phyloP scores from a whole-genome alignment of 495 filamentous ascomycete genomes.

The Aspergillus bridgeri region DNA sequence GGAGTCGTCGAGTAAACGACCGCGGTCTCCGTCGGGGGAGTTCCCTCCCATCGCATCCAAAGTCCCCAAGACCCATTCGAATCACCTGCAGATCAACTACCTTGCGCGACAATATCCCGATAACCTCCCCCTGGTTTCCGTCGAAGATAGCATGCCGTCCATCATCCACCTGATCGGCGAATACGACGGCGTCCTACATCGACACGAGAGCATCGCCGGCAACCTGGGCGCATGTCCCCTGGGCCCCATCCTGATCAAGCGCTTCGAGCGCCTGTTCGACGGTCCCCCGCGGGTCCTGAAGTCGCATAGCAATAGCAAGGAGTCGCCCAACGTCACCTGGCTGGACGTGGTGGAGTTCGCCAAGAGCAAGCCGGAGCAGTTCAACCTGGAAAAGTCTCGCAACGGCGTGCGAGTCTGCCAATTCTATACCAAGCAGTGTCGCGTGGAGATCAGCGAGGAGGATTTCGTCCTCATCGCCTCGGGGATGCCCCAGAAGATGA shows the following conservation, averaged over 20 bases:
- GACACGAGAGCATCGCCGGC: slow-evolving; percentile 80
- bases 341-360: slow-evolving; percentile 83
- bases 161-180: slow-evolving; percentile 67
- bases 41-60: slow-evolving; percentile 45
- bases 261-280: slow-evolving; percentile 82
- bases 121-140: slow-evolving; percentile 58
- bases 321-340: slow-evolving; percentile 66
- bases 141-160: slow-evolving; percentile 57
- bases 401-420: slow-evolving; percentile 70
- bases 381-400: slow-evolving; percentile 64
- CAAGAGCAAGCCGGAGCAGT: slow-evolving; percentile 73
- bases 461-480: slow-evolving; percentile 79
- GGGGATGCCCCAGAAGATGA: slow-evolving; percentile 79
- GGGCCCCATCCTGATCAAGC: slow-evolving; percentile 76
- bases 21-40: slow-evolving; percentile 55
- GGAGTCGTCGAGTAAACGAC: slow-evolving; percentile 53
- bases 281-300: slow-evolving; percentile 69
- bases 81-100: slow-evolving; percentile 79
- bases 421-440: slow-evolving; percentile 74
- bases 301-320: slow-evolving; percentile 61
- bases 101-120: slow-evolving; percentile 61
- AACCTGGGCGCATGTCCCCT: slow-evolving; percentile 82
- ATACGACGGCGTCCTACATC: slow-evolving; percentile 78
- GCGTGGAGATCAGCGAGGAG: slow-evolving; percentile 83
- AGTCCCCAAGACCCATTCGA: slow-evolving; percentile 50